These are phyloP conservation scores for Puccinia hordei DNA, from an alignment of 1,284 basidiomycete genomes.

Conservation along the genomic window DNA sequence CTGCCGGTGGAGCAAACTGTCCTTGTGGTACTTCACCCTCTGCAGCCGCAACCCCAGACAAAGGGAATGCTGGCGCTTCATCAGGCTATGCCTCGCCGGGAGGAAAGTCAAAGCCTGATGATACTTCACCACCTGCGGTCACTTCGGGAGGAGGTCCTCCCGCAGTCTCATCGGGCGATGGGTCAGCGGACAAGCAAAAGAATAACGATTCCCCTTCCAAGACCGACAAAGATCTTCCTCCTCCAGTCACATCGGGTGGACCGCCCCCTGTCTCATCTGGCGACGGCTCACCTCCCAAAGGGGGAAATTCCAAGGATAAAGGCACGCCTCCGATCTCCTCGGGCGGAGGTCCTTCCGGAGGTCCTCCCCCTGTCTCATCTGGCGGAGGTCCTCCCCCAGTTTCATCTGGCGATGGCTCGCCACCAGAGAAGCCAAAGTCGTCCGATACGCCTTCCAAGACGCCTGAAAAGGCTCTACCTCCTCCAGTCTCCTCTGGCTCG, in stretches of 20 bases:
- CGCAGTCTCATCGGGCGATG: neutral
- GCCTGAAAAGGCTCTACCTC: neutral
- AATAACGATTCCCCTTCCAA: neutral
- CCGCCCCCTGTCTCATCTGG: neutral
- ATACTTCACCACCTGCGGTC: neutral
- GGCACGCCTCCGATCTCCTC: neutral
- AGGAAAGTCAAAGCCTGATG: neutral
- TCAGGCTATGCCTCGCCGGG: too few relatives aligned
- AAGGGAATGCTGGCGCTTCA: neutral
- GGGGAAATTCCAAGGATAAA: neutral
- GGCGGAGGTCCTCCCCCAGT: neutral
- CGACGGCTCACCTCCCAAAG: neutral
- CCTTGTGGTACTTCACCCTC: neutral
- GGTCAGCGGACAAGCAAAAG: neutral
- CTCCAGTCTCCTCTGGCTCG: neutral
- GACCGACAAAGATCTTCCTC: neutral
- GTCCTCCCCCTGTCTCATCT: neutral
- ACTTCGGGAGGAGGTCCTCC: neutral
- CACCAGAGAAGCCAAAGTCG: neutral
- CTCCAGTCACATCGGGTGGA: neutral
- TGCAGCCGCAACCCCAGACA: too few relatives aligned
- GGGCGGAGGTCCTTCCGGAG: neutral
- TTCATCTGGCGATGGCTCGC: neutral
- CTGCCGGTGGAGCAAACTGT: too few relatives aligned
- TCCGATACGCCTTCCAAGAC: neutral